These are phyloP conservation scores for Trypanosoma congolense DNA, from an alignment of 208 protist genomes.

Conservation along the genomic window DNA sequence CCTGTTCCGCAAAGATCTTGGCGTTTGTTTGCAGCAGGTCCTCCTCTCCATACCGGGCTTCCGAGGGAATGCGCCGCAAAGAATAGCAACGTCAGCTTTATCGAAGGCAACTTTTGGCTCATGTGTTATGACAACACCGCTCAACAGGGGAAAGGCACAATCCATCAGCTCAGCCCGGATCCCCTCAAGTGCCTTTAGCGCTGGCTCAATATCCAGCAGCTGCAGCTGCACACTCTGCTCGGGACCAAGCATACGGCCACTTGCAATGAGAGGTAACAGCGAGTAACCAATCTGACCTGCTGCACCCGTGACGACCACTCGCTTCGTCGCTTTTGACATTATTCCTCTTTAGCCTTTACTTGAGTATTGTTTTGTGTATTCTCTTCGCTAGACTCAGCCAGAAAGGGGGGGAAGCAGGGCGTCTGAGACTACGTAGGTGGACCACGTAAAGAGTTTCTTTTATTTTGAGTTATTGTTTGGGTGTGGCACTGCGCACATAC, in stretches of 20 bases:
- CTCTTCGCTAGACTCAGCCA: not conserved
- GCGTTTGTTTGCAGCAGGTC: constrained; percentile 95
- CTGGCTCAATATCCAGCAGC: constrained; percentile 87
- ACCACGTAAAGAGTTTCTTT: too few relatives aligned
- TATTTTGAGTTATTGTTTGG: too few relatives aligned
- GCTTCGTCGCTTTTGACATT: constrained; percentile 12
- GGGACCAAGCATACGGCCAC: constrained; percentile 88
- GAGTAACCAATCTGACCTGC: constrained; percentile 96
- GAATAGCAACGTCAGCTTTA: constrained; percentile 71
- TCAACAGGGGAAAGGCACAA: constrained; percentile 89
- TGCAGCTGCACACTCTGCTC: constrained; percentile 87
- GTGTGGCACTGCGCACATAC: too few relatives aligned
- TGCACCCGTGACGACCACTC: constrained; percentile 93
- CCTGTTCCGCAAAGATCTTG: constrained; percentile 94
- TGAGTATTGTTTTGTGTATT: constrained; percentile 1
- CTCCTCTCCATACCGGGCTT: constrained; percentile 94
- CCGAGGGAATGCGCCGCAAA: constrained; percentile 87
- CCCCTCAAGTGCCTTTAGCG: constrained; percentile 71
- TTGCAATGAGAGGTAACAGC: constrained; percentile 91
- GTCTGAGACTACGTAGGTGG: too few relatives aligned
- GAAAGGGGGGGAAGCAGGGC: not conserved
- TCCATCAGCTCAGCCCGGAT: constrained; percentile 92
- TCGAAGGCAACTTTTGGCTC: constrained; percentile 81
- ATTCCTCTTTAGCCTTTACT: not conserved
- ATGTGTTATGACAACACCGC: constrained; percentile 62